These are phyloP conservation scores for Alternaria brassicae DNA, from an alignment of 2,329 filamentous ascomycete genomes.

Conservation along the genomic window DNA sequence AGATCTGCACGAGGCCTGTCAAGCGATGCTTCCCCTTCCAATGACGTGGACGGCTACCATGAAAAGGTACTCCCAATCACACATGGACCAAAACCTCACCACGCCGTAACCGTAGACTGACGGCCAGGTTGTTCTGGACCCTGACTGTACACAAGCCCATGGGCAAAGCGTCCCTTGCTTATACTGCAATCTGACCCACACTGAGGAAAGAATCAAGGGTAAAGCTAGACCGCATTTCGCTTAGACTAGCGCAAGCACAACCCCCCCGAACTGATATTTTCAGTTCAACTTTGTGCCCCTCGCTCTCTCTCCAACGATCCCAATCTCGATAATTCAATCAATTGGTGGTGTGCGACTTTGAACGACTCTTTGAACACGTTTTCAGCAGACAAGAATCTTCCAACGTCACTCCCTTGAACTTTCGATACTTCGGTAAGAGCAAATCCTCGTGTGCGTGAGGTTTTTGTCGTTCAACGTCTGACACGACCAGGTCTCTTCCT, in stretches of 20 bases:
- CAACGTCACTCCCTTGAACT: constrained; percentile 28
- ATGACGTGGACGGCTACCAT: constrained; percentile 10
- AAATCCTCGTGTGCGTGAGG: constrained; percentile 6
- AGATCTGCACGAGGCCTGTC: constrained; percentile 20
- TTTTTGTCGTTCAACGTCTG: constrained; percentile 22
- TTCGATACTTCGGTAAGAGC: constrained; percentile 36
- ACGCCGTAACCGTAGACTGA: neutral
- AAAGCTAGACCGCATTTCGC: constrained; percentile 18
- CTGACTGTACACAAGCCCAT: neutral
- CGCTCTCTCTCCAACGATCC: constrained; percentile 18
- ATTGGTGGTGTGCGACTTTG: constrained; percentile 23
- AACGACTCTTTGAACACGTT: constrained; percentile 15
- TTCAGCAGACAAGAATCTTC: constrained; percentile 19
- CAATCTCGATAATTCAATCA: constrained; percentile 19
- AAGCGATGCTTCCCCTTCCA: constrained; percentile 14
- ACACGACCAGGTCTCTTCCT: constrained; percentile 34
- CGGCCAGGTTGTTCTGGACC: neutral
- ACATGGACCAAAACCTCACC: constrained; percentile 2
- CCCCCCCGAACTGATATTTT: constrained; percentile 21
- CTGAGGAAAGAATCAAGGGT: constrained; percentile 11
- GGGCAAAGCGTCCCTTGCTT: constrained; percentile 2
- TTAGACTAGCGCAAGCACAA: constrained; percentile 25
- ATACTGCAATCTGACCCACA: constrained; percentile 13
- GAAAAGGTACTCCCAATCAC: constrained; percentile 12
- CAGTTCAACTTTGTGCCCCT: constrained; percentile 18